Percentiles rank a stretch among this genome's conserved stretches.
Evolutionary conservation across 495 filamentous ascomycete species (phyloP).

Genomic region (Tuber umbilicatum): DNA sequence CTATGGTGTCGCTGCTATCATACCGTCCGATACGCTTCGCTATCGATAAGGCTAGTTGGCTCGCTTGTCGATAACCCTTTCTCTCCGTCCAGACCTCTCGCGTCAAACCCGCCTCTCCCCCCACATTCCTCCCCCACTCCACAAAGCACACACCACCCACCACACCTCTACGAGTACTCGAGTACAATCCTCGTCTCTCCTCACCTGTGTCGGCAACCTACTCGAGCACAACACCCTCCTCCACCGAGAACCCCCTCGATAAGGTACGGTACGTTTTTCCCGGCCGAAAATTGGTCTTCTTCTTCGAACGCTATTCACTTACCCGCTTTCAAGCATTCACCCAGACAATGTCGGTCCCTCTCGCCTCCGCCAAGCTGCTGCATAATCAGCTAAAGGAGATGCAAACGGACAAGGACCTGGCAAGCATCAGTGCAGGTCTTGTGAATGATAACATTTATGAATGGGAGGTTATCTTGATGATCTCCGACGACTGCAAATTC

Average conservation of each 20-base stretch:
- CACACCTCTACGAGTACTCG: too few relatives aligned
- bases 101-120: not conserved
- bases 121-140: not conserved
- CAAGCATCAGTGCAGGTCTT: slow-evolving; percentile 87
- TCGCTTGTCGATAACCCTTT: not conserved
- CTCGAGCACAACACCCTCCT: slow-evolving; percentile 24
- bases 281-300: slow-evolving; percentile 15
- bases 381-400: slow-evolving; percentile 79
- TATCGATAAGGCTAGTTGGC: not conserved
- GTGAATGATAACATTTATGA: slow-evolving; percentile 88
- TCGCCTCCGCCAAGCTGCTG: slow-evolving; percentile 35
- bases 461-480: slow-evolving; percentile 99
- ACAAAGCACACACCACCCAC: not conserved
- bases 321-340: slow-evolving; percentile 13
- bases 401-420: slow-evolving; percentile 82
- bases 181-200: slow-evolving; percentile 23
- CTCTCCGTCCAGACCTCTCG: not conserved
- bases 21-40: not conserved
- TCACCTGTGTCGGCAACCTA: slow-evolving; percentile 26
- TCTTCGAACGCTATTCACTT: slow-evolving; percentile 12
- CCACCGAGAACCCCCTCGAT: slow-evolving; percentile 13
- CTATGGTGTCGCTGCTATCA: not conserved
- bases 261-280: not conserved
- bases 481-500: slow-evolving; percentile 88
- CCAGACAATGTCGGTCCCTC: slow-evolving; percentile 32